Base-by-base conservation (phyloP, 768 basidiomycete genomes). In the Phaffia australis region DNA sequence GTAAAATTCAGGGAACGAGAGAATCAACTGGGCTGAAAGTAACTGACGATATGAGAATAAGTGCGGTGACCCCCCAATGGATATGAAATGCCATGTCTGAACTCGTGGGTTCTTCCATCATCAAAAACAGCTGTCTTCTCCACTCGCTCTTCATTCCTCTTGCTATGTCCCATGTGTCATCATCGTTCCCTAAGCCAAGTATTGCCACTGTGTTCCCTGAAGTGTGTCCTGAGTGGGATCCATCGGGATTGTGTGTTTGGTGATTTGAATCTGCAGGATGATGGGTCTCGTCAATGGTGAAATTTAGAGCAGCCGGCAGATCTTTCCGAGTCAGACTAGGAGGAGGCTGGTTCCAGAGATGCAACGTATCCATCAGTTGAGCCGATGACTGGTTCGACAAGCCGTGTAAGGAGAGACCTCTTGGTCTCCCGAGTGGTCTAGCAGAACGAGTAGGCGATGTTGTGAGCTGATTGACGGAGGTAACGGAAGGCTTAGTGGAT, bases 71-170 rank as follows among this genome's bases (percentile, higher is more conserved):
- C 9, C 57, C 42, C 67, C 67, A 69, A 46, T 69, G 67, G 32
- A 63, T 27, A 15, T 23, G 52, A 54, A 54, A 54, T 0, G 65
- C 59, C 18, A 60, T 55, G 21, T 60, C 42, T 11, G 51, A 55
- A 30, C 46, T 47, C 46, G 50, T 63, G 19, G 61, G 61, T n/a
- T 56, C 62, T 58, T 69, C 67, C 62, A 69, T 64, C n/a, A 58
- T 18, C 35, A 69, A 35, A 16, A 58, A 69, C n/a, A 63, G 15
- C 49, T 56, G 58, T 23, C 63, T 47, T 54, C 61, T 58, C 62
- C 62, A 69, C 8, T 27, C 21, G 1, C 48, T 30, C 51, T 58
- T 57, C 56, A 69, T 64, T 6, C 6, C 49, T 18, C 67, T 58
- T 3, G 67, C 67, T 32, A 60, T 63, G 23, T 69, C 67, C 61